Evolutionary conservation across 2,329 filamentous ascomycete genomes (phyloP).

Genomic region (Monosporascus cannonballus): DNA sequence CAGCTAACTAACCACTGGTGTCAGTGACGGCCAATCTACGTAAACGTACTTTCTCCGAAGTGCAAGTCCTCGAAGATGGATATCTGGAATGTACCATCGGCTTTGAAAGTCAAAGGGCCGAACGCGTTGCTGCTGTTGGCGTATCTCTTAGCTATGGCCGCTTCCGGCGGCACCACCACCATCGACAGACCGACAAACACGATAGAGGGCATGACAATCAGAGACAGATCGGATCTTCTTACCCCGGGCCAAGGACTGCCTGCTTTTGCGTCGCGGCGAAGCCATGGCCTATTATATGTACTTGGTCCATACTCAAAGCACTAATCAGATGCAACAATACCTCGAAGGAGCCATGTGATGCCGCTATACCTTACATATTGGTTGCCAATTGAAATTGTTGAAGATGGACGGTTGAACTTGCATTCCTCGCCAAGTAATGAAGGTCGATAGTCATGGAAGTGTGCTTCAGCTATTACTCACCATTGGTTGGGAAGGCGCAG

Average conservation of each 20-base stretch:
- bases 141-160: constrained; percentile 14
- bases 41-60: constrained; percentile 56
- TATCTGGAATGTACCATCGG: constrained; percentile 43
- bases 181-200: constrained; percentile 4
- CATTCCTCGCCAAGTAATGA: background rate
- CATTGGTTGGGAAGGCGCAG: background rate
- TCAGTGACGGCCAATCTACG: too few species aligned
- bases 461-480: background rate
- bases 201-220: constrained; percentile 3
- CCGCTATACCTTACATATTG: background rate
- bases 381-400: background rate
- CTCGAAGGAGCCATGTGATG: background rate
- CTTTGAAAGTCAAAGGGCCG: constrained; percentile 29
- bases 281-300: background rate
- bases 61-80: constrained; percentile 65
- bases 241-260: background rate
- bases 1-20: background rate
- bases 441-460: background rate
- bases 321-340: background rate
- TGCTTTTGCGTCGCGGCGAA: background rate
- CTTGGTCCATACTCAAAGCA: background rate
- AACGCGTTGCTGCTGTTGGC: constrained; percentile 9
- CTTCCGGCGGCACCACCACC: constrained; percentile 4
- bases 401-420: background rate
- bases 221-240: background rate